These are phyloP conservation scores for Phytophthora rubi DNA, from an alignment of 352 stramenopile genomes.

Conservation along the genomic window DNA sequence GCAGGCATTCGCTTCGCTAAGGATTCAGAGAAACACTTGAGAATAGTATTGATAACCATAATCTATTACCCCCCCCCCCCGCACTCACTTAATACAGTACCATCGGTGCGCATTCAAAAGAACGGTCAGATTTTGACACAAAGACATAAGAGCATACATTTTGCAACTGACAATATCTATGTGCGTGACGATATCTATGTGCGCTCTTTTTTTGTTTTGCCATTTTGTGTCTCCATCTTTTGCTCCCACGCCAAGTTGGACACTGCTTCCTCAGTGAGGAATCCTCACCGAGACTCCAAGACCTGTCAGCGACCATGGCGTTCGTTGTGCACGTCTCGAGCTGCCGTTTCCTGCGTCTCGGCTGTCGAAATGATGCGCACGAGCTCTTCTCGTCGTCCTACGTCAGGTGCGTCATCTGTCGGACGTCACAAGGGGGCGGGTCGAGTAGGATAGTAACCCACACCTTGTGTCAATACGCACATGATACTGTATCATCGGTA, in stretches of 20 bases:
- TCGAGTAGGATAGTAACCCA: neutral
- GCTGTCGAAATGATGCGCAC: neutral
- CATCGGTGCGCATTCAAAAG: no score
- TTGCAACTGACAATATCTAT: neutral
- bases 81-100: no score
- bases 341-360: neutral
- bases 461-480: neutral
- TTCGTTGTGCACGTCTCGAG: neutral
- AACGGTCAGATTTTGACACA: no score
- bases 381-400: neutral
- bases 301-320: neutral
- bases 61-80: no score
- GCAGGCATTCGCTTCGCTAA: no score
- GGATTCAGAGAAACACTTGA: no score
- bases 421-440: neutral
- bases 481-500: no score
- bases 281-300: neutral
- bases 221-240: neutral
- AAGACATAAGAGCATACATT: neutral
- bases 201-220: neutral
- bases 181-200: neutral
- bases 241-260: neutral
- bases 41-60: no score
- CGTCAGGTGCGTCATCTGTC: neutral
- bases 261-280: no score